These are phyloP conservation scores for Tulasnella sp. DNA, from an alignment of 768 basidiomycete genomes.

Conservation along the genomic window DNA sequence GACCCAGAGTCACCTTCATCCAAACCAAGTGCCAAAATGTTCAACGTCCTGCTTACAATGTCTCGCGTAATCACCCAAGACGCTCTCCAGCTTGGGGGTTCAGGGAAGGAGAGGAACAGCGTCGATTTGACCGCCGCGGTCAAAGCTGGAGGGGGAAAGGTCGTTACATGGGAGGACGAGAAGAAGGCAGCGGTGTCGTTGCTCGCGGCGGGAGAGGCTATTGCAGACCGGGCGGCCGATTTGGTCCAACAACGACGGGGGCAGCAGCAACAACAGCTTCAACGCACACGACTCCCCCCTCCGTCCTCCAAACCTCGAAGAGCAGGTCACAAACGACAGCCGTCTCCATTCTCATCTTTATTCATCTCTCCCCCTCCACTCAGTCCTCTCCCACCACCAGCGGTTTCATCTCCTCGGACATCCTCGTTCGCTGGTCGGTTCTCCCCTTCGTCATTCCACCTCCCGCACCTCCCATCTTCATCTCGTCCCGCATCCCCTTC, in stretches of 20 bases:
- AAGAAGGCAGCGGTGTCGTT: neutral
- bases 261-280: neutral
- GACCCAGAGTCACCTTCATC: neutral
- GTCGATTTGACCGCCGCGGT: neutral
- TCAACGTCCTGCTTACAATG: constrained; percentile 23
- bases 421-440: constrained; percentile 54
- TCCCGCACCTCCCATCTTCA: constrained; percentile 12
- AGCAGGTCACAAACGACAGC: neutral
- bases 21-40: neutral
- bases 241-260: constrained; percentile 22
- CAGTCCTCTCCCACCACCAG: constrained; percentile 35
- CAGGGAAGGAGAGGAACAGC: neutral
- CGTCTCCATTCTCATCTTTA: constrained; percentile 21
- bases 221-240: constrained; percentile 23
- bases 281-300: constrained; percentile 11
- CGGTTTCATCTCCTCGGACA: constrained; percentile 52
- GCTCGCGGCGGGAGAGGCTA: neutral
- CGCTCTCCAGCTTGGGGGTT: neutral
- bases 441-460: neutral
- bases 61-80: constrained; percentile 1
- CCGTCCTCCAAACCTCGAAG: neutral
- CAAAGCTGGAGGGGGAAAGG: neutral
- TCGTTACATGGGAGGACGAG: neutral
- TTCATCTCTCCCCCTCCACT: constrained; percentile 21
- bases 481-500: constrained; percentile 32